phyloP scores from a whole-genome alignment of 371 early-diverging fungal species.

The Nematocida major region DNA sequence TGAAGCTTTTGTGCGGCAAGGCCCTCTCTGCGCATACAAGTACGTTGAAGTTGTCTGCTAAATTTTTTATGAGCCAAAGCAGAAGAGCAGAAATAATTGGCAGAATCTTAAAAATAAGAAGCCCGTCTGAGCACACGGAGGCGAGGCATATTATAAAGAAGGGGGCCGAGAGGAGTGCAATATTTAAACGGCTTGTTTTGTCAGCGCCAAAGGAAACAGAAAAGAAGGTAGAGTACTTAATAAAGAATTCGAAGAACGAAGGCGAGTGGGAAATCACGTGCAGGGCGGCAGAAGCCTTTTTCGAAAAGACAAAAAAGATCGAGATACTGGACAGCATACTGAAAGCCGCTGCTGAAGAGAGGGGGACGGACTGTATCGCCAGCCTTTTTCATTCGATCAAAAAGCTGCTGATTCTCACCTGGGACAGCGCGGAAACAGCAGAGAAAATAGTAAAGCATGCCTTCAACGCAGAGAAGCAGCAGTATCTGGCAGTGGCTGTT shows the following conservation, averaged over 20 bases:
- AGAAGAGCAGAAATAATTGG: not conserved
- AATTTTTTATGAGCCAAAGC: conserved; percentile 7
- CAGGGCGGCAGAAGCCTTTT: not conserved
- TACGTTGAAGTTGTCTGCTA: not conserved
- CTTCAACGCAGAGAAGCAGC: not conserved
- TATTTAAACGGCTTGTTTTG: not conserved
- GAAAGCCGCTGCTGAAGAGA: not conserved
- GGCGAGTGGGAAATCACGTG: not conserved
- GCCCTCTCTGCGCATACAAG: not conserved
- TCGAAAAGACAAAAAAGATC: not conserved
- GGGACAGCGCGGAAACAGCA: not conserved
- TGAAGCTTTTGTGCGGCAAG: too few relatives aligned
- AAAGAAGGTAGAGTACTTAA: not conserved
- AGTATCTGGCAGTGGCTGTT: not conserved
- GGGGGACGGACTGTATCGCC: not conserved
- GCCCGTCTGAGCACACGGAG: not conserved
- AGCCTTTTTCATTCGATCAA: not conserved
- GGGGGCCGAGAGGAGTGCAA: not conserved
- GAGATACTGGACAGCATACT: not conserved
- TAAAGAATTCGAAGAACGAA: not conserved
- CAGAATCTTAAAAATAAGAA: conserved; percentile 1
- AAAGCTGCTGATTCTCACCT: not conserved
- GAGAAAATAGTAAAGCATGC: not conserved
- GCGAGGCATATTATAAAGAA: not conserved
- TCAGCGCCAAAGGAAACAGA: not conserved